Conservation (phyloP, 257 asterid species). For the Solanum ahanhuiri region DNA sequence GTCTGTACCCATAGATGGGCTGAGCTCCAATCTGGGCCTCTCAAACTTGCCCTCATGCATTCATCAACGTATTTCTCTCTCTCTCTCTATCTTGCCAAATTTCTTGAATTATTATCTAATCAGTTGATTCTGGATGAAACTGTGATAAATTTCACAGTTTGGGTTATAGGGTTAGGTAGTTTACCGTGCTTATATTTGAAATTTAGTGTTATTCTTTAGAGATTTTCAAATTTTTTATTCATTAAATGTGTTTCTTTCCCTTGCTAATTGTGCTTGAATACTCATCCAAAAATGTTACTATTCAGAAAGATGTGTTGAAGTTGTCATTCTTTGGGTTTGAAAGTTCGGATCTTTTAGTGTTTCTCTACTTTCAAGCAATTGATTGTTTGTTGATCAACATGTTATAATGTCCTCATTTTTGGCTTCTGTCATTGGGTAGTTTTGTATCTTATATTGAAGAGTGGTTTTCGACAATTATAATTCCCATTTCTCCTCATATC, state of each 20-base stretch:
- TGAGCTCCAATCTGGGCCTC: slow-evolving; percentile 83
- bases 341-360: neutral
- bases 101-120: neutral
- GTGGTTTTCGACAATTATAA: neutral
- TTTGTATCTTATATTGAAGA: neutral
- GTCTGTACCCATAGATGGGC: slow-evolving; percentile 89
- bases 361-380: neutral
- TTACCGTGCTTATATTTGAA: neutral
- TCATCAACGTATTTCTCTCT: slow-evolving; percentile 34
- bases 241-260: neutral
- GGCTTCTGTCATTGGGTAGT: neutral
- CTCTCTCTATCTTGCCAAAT: neutral
- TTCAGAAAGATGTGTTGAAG: neutral
- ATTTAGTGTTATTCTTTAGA: neutral
- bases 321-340: neutral
- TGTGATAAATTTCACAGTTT: neutral
- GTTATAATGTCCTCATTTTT: neutral
- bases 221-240: neutral
- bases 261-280: neutral
- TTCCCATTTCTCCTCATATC: neutral
- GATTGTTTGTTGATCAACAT: neutral
- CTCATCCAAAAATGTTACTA: neutral
- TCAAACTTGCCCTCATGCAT: slow-evolving; percentile 75
- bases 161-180: neutral
- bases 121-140: neutral